Conservation (phyloP, 208 protist species). For the Novymonas esmeraldas region DNA sequence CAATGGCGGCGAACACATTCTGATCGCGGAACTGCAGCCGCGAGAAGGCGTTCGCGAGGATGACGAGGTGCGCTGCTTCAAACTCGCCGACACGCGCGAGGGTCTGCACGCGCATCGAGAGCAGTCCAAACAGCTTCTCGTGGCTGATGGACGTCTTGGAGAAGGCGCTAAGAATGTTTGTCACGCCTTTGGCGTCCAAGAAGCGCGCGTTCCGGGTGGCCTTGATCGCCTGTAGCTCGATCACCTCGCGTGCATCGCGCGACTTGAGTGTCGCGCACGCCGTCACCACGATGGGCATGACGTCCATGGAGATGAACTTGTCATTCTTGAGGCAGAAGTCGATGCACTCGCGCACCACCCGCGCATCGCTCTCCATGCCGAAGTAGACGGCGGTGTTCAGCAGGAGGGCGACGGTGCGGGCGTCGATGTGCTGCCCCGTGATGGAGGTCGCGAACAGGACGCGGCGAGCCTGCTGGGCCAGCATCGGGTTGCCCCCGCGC, state of each 20-base stretch:
- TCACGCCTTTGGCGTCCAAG: conserved; percentile 88
- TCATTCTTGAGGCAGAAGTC: conserved; percentile 92
- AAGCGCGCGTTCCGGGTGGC: conserved; percentile 83
- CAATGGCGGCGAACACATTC: conserved; percentile 83
- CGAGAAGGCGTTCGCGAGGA: conserved; percentile 84
- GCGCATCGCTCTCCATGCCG: conserved; percentile 92
- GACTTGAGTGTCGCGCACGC: conserved; percentile 91
- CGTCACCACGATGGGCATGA: conserved; percentile 87
- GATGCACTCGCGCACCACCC: conserved; percentile 91
- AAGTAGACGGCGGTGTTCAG: conserved; percentile 94
- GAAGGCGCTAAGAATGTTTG: conserved; percentile 89
- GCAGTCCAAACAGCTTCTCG: conserved; percentile 76
- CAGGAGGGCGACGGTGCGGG: conserved; percentile 83
- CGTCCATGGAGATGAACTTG: conserved; percentile 86
- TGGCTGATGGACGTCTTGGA: conserved; percentile 89
- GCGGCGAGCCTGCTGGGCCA: conserved; percentile 89
- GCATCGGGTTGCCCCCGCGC: conserved; percentile 88
- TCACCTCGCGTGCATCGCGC: conserved; percentile 90
- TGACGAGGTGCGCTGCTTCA: conserved; percentile 86
- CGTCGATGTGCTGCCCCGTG: conserved; percentile 82
- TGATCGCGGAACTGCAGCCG: conserved; percentile 82
- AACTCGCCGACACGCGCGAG: conserved; percentile 90
- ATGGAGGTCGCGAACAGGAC: conserved; percentile 92
- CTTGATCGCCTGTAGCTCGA: conserved; percentile 91
- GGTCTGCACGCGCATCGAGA: conserved; percentile 87